Base-by-base conservation (phyloP, 371 early-diverging fungal genomes). In the Fennellomyces sp. region DNA sequence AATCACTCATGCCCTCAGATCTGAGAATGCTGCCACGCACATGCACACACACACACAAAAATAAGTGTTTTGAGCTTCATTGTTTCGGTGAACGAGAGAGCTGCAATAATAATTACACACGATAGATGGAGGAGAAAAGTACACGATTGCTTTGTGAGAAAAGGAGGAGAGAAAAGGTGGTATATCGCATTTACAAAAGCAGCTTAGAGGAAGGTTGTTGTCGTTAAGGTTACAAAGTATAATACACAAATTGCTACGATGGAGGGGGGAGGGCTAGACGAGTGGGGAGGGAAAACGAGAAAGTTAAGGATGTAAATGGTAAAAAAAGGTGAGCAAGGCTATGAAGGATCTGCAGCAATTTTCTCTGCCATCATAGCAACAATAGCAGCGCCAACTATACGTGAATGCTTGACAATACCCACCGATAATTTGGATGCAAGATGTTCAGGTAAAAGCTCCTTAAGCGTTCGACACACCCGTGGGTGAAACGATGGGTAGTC, bases 401-500 rank as follows among this genome's bases (percentile, higher is more conserved):
- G 85, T 3, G 91, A 91, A 64, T 93, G 91, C 57, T 86, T 83
- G 13, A 91, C 86, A 12, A 89, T 69, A 7, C 75, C 81, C 12
- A 88, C 78, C 10, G 76, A 77, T 29, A 87, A 69, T 75, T 79
- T 91, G 68, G 83, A 74, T 42, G 88, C 88, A 64, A 89, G 85
- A 30, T 94, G 87, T 23, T 83, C 85, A 23, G 92, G 92, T 21
- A 95, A 73, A 49, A 94, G 68, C 39, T 87, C 87, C 52, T 88
- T 81, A 47, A 92, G 69, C 2, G 93, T 88, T 50, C 81, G 84
- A 48, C 87, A 78, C 60, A 95, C 85, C 41, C 92, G 84, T 56
- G 86, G 82, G 60, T 90, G 88, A 70, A 91, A 94, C 66, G 85
- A 84, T 10, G 94, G 94, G 65, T 94, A 95, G 55, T 90, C 87